Conservation (phyloP, 345 rosid species). For the Sisymbrium irio region DNA sequence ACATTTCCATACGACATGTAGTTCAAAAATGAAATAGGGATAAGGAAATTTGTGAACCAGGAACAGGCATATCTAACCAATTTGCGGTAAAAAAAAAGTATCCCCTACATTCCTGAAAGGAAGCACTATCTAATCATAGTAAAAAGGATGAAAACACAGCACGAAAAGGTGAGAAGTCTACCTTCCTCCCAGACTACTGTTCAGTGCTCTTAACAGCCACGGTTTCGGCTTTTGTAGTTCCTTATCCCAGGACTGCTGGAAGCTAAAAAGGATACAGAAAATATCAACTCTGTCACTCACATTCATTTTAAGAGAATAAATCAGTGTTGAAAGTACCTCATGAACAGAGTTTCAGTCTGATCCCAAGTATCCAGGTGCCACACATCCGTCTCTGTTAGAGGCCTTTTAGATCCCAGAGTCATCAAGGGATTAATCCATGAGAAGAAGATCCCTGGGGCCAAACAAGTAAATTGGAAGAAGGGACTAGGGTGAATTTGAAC, state of each 20-base stretch:
- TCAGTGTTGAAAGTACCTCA: constrained; percentile 40
- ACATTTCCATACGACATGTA: neutral
- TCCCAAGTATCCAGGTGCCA: constrained; percentile 97
- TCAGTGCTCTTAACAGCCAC: constrained; percentile 84
- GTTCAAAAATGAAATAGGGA: neutral
- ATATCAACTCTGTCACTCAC: neutral
- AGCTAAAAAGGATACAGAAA: constrained; percentile 50
- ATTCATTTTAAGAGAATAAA: constrained; percentile 14
- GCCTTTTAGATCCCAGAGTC: constrained; percentile 80
- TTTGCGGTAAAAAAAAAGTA: neutral
- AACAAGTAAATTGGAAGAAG: neutral
- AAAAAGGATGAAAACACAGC: constrained; percentile 1
- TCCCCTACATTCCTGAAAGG: neutral
- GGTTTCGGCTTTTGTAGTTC: constrained; percentile 74
- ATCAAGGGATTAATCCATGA: constrained; percentile 91
- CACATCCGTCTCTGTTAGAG: constrained; percentile 86
- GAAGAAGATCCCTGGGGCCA: constrained; percentile 53
- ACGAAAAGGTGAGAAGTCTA: constrained; percentile 23
- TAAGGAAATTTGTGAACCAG: neutral
- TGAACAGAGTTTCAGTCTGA: constrained; percentile 77
- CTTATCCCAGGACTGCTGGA: constrained; percentile 85
- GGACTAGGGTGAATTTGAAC: constrained; percentile 3
- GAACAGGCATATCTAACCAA: neutral
- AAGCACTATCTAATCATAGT: constrained; percentile 10
- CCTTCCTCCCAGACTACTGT: constrained; percentile 91